These are phyloP conservation scores for Malania oleifera DNA, from an alignment of 164 flowering plant species.

Conservation along the genomic window DNA sequence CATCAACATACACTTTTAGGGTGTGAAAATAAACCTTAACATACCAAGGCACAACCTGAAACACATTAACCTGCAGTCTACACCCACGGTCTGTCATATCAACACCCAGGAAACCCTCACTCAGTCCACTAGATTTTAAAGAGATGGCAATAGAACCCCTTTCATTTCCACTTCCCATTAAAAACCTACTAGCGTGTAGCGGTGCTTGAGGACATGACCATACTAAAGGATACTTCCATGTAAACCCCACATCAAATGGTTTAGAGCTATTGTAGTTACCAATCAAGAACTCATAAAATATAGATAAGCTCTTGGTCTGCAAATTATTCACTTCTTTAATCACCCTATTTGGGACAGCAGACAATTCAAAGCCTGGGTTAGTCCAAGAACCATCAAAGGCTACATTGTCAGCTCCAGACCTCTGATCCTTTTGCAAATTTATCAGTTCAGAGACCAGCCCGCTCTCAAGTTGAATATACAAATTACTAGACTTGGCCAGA, in stretches of 20 bases:
- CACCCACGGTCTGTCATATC: conserved; percentile 30
- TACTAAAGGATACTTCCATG: conserved; percentile 71
- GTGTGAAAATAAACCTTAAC: conserved; percentile 85
- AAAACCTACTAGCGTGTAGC: conserved; percentile 67
- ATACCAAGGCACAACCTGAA: conserved; percentile 98
- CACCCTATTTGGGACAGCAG: conserved; percentile 48
- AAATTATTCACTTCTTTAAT: conserved; percentile 35
- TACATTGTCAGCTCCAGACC: conserved; percentile 10
- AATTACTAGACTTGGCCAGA: conserved; percentile 74
- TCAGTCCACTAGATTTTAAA: conserved; percentile 40
- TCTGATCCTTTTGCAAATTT: conserved; percentile 20
- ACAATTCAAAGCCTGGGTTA: conserved; percentile 48
- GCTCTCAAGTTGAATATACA: conserved; percentile 67
- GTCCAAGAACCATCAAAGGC: conserved; percentile 24
- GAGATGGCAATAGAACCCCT: conserved; percentile 89
- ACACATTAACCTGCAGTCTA: conserved; percentile 50
- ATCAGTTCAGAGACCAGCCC: conserved; percentile 38
- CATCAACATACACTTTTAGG: conserved; percentile 59
- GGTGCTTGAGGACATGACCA: conserved; percentile 81
- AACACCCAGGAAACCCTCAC: conserved; percentile 14
- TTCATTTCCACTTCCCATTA: conserved; percentile 98
- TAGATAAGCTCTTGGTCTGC: conserved; percentile 28
- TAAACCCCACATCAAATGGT: conserved; percentile 67
- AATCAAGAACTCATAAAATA: conserved; percentile 51
- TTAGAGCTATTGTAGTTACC: conserved; percentile 34